These are phyloP conservation scores for Porpolomopsis calyptriformis DNA, from an alignment of 768 basidiomycete genomes.

Conservation along the genomic window DNA sequence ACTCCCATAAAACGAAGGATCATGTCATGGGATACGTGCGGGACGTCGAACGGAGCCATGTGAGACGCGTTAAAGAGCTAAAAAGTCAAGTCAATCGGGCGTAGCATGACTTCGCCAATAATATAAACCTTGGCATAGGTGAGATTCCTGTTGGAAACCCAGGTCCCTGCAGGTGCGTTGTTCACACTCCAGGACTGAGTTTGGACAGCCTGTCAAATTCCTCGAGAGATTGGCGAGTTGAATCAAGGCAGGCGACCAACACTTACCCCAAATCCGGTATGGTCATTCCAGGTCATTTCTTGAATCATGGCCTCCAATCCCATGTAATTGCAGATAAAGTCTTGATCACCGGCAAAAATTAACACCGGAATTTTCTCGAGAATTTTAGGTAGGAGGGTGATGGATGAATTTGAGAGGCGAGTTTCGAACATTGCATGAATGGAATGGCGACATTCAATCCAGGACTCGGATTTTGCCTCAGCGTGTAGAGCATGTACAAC, in stretches of 20 bases:
- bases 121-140: slow-evolving; percentile 77
- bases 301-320: slow-evolving; percentile 84
- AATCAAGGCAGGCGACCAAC: background rate
- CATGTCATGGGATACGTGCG: slow-evolving; percentile 90
- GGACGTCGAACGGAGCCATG: slow-evolving; percentile 88
- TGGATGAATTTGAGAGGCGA: slow-evolving; percentile 49
- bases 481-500: slow-evolving; percentile 84
- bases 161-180: slow-evolving; percentile 72
- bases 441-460: slow-evolving; percentile 75
- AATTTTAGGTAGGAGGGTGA: slow-evolving; percentile 67
- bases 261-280: slow-evolving; percentile 71
- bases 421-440: slow-evolving; percentile 57
- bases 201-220: slow-evolving; percentile 42
- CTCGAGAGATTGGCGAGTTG: slow-evolving; percentile 4
- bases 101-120: background rate
- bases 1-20: slow-evolving; percentile 95
- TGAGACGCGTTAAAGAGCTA: slow-evolving; percentile 91
- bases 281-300: slow-evolving; percentile 77
- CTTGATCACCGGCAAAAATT: slow-evolving; percentile 91
- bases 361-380: slow-evolving; percentile 76
- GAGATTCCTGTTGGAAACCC: slow-evolving; percentile 82
- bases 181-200: slow-evolving; percentile 70
- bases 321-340: slow-evolving; percentile 92
- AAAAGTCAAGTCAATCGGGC: background rate
- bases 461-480: slow-evolving; percentile 56